Evolutionary conservation across 805 yeast species (phyloP), one percentile per base, ranked within the genome.

Genomic region (Candida verbasci): DNA sequence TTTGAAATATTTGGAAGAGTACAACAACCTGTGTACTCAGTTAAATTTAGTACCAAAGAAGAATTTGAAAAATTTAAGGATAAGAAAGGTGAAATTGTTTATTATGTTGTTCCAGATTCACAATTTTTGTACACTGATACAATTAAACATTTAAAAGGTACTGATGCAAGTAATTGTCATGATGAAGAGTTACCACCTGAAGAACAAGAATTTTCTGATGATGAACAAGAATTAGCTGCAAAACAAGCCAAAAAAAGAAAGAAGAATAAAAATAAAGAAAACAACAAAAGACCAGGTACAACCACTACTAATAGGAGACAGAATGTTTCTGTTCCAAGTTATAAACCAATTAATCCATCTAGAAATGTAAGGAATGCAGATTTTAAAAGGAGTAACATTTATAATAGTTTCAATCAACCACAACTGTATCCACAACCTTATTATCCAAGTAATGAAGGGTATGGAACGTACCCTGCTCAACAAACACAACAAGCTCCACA

Each of bases 191-290:
- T 91, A 21, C 87, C 96, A 0, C 88, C 80, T 47, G 94, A 85
- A 21, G 97, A 93, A 56, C 95, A 86, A 56, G 97, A 91, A 54
- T 91, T 82, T 47, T 86, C 96, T 1, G 97, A 93, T 56, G 97
- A 93, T 58, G 97, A 91, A 53, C 76, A 76, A 42, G 97, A 93
- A 56, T 74, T 78, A 47, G 81, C 76, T 24, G 76, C 75, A 30
- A 89, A 83, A 53, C 75, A 72, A 36, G 58, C 69, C 16, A 80
- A 73, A 55, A 86, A 82, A 59, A 74, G 73, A 40, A 75, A 76
- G 58, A 77, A 74, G 42, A 70, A 64, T 42, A 68, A 61, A 39
- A 61, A 50, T 31, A 53, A 52, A 12, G 44, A 46, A 6, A 30
- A 35, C 9, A 11, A 23, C n/a, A 25, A 16, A 17, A 37, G 29